Base-by-base conservation (phyloP, 768 basidiomycete genomes). In the Kwoniella heveanensis region DNA sequence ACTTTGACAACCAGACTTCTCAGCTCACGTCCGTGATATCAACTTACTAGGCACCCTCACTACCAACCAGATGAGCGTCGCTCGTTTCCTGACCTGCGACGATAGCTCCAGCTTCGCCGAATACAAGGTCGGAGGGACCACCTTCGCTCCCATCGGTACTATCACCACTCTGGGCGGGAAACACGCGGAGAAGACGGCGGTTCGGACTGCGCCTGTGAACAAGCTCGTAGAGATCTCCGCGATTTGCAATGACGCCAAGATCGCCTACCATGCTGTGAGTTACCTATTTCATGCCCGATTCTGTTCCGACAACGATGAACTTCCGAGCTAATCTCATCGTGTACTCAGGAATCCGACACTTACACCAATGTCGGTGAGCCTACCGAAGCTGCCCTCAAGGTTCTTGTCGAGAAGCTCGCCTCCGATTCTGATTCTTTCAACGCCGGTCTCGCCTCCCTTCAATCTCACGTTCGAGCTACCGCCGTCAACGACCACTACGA, bases 11-110 rank as follows among this genome's bases (percentile, higher is more conserved):
- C n/a, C n/a, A n/a, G n/a, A n/a, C n/a, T n/a, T n/a, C n/a, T 32
- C 32, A 32, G 32, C 32, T 32, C 5, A 32, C n/a, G 13, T 32
- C 5, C 13, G 13, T 21, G n/a, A 37, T 22, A 44, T 19, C 0
- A 29, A 15, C 22, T 48, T 47, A 15, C 22, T 48, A 72, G 69
- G 73, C 37, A 94, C 92, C 32, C 77, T 96, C 74, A 96, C 93
- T 10, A 96, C 92, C 15, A 96, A 92, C 80, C 95, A 98, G 78
- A 98, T 98, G 95, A 90, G 91, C 72, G 91, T 97, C 24, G 89
- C 91, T 25, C 58, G 93, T 88, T 96, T 97, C 83, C 79, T 89
- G 48, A 84, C 90, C 30, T 83, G 92, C 52, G 82, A 83, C 80
- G 80, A 62, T 82, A 3, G 10, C 19, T 82, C 69, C 72, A 80